Percentiles rank a stretch among this genome's conserved stretches.
Conservation (phyloP, 2,329 filamentous ascomycete genomes). For the Trichoderma sp. region DNA sequence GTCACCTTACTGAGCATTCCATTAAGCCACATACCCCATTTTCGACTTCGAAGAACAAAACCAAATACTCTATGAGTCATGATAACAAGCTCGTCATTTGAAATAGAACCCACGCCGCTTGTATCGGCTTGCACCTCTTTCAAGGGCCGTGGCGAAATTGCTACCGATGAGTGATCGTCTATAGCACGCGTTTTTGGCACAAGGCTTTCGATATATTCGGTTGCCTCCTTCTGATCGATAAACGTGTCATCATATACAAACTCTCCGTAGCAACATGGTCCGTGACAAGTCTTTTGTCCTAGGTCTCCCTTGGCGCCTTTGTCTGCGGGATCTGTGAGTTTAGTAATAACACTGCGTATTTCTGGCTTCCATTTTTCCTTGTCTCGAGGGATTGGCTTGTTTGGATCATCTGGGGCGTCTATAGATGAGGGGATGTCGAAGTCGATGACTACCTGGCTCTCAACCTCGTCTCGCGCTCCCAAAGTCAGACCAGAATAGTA, state of each 20-base stretch:
- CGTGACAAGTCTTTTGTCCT: background rate
- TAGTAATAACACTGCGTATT: background rate
- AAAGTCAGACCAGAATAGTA: constrained; percentile 25
- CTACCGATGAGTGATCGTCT: background rate
- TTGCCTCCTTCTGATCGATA: constrained; percentile 1
- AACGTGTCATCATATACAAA: background rate
- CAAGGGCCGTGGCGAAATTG: background rate
- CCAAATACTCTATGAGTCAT: constrained; percentile 35
- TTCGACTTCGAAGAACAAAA: constrained; percentile 34
- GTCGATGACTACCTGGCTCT: constrained; percentile 17
- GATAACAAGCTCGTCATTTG: constrained; percentile 31
- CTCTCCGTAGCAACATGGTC: background rate
- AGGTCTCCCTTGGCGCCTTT: background rate
- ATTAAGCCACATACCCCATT: constrained; percentile 31
- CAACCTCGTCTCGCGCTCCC: constrained; percentile 2
- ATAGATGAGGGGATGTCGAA: constrained; percentile 5
- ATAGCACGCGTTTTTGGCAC: background rate
- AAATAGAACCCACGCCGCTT: background rate
- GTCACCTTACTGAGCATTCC: background rate
- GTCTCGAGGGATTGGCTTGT: background rate
- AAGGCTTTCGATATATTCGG: constrained; percentile 9
- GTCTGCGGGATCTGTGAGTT: background rate
- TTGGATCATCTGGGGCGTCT: background rate
- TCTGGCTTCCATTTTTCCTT: background rate
- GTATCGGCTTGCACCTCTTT: background rate